A percentile compares a stretch with the other conserved stretches of the same genome.
phyloP scores from a whole-genome alignment of 495 filamentous ascomycete genomes.

The Aspergillus mulundensis region DNA sequence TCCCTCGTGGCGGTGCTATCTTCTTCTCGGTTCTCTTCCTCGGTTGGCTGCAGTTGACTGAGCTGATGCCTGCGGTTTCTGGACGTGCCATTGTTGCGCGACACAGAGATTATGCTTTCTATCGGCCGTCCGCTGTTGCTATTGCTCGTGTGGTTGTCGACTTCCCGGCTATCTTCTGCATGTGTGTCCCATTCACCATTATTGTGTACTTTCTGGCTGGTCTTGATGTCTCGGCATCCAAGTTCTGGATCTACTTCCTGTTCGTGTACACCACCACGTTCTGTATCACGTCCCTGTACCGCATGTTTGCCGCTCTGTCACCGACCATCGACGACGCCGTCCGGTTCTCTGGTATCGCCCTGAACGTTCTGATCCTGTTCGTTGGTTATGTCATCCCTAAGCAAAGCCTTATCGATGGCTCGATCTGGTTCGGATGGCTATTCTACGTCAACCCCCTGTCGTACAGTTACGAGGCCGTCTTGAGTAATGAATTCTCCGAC shows the following conservation, averaged over 20 bases:
- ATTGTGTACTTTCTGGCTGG: constrained; percentile 67
- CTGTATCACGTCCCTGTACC: constrained; percentile 64
- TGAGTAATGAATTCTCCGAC: constrained; percentile 64
- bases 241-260: constrained; percentile 70
- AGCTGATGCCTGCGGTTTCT: constrained; percentile 64
- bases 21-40: constrained; percentile 75
- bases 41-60: constrained; percentile 71
- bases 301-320: constrained; percentile 72
- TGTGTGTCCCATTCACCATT: constrained; percentile 60
- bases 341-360: constrained; percentile 61
- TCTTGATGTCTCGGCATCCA: constrained; percentile 59
- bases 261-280: constrained; percentile 68
- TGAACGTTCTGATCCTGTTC: constrained; percentile 69
- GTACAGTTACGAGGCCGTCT: constrained; percentile 69
- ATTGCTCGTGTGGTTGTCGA: constrained; percentile 67
- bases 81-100: constrained; percentile 60
- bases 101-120: constrained; percentile 74
- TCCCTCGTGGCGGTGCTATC: constrained; percentile 61
- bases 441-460: constrained; percentile 69
- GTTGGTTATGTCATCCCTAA: constrained; percentile 78
- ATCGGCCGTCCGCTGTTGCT: constrained; percentile 67
- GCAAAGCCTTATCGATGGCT: constrained; percentile 52
- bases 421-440: constrained; percentile 81
- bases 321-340: constrained; percentile 71
- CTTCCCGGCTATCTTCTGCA: constrained; percentile 60